Evolutionary conservation across 495 filamentous ascomycete species (phyloP).

Genomic region (Lasiosphaeris hirsuta): DNA sequence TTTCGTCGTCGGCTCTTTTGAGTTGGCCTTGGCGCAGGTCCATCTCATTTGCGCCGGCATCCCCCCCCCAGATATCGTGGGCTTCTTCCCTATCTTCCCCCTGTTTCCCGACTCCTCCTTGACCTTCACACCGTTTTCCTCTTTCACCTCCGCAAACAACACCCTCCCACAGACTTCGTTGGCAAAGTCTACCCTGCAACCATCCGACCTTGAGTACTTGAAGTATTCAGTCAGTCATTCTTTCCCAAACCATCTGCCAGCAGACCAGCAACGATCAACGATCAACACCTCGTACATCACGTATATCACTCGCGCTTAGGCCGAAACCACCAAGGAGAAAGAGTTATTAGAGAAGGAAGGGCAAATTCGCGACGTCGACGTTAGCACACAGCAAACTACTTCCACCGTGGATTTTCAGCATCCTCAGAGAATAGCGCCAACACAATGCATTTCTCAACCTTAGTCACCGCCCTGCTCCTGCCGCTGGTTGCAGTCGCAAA

Average conservation of each 20-base stretch:
- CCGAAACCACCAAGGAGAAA: neutral
- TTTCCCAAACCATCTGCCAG: conserved; percentile 19
- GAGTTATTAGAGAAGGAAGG: neutral
- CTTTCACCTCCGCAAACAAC: conserved; percentile 13
- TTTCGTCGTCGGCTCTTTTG: conserved; percentile 3
- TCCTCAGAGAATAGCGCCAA: conserved; percentile 10
- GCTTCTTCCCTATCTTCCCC: conserved; percentile 10
- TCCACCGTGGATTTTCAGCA: conserved; percentile 8
- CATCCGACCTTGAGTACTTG: conserved; percentile 39
- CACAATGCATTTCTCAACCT: conserved; percentile 31
- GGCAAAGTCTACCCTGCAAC: conserved; percentile 48
- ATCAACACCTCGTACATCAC: neutral
- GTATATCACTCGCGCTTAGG: neutral
- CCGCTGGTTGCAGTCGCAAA: conserved; percentile 38
- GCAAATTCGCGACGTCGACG: neutral
- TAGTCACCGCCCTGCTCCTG: conserved; percentile 42
- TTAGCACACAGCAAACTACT: conserved; percentile 1
- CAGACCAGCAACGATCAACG: conserved; percentile 3
- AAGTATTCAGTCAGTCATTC: conserved; percentile 43
- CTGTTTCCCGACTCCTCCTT: conserved; percentile 8
- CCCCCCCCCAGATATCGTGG: conserved; percentile 17
- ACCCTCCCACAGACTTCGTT: conserved; percentile 49
- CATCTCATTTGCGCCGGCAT: conserved; percentile 16
- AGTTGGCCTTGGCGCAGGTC: conserved; percentile 4
- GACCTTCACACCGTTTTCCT: conserved; percentile 3